A percentile compares a stretch with the other conserved stretches of the same genome.
Conservation (phyloP, 768 basidiomycete species). For the Hygrophorus pudorinus region DNA sequence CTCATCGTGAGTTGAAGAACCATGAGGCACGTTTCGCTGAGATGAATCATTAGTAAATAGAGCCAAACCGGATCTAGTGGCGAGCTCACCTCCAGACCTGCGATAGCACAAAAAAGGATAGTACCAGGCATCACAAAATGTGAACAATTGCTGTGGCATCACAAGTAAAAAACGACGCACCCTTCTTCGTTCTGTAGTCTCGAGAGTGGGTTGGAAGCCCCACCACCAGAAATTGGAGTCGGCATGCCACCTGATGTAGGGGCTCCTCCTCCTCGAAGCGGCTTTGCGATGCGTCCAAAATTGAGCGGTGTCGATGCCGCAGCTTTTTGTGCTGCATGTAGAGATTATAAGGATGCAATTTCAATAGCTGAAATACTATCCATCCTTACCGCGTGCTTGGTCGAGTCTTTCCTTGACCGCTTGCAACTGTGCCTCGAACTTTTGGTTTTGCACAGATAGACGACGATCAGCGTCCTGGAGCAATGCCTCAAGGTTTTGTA, state of each 20-base stretch:
- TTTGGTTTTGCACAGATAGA: slow-evolving; percentile 87
- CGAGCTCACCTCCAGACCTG: slow-evolving; percentile 24
- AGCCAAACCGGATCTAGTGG: slow-evolving; percentile 12
- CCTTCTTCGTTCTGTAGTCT: slow-evolving; percentile 78
- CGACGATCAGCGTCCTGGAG: slow-evolving; percentile 92
- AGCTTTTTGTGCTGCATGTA: slow-evolving; percentile 61
- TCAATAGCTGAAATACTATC: slow-evolving; percentile 7
- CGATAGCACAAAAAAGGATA: slow-evolving; percentile 2
- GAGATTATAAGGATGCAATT: slow-evolving; percentile 7
- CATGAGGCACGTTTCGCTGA: slow-evolving; percentile 86
- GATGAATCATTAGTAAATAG: slow-evolving; percentile 8
- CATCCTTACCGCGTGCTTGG: slow-evolving; percentile 73
- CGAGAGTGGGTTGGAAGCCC: slow-evolving; percentile 48
- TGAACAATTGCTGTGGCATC: too few relatives aligned
- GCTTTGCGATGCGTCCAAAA: slow-evolving; percentile 95
- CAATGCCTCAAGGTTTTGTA: slow-evolving; percentile 89
- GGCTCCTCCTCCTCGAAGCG: slow-evolving; percentile 82
- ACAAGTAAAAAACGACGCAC: slow-evolving; percentile 34
- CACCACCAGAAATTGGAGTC: slow-evolving; percentile 29
- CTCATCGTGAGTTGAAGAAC: slow-evolving; percentile 82
- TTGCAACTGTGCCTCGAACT: slow-evolving; percentile 89
- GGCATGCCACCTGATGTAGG: slow-evolving; percentile 28
- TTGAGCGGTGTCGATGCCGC: slow-evolving; percentile 60
- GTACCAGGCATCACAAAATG: not conserved
- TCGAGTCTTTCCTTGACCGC: slow-evolving; percentile 87